A percentile compares a stretch with the other conserved stretches of the same genome.
Conservation (phyloP, 2,329 filamentous ascomycete species). For the Fusarium gaditjirri region DNA sequence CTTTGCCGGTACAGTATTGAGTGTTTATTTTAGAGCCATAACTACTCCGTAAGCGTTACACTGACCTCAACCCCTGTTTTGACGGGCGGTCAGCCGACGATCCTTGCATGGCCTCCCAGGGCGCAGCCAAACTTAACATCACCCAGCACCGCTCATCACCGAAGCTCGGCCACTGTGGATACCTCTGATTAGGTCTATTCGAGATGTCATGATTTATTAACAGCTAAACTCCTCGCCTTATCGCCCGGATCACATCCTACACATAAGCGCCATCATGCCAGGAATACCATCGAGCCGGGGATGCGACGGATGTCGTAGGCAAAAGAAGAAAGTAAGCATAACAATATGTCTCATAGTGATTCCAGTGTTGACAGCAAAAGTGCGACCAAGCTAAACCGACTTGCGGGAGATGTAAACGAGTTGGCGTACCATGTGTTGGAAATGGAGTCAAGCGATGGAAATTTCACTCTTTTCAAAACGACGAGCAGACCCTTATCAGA, state of each 20-base stretch:
- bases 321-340: constrained; percentile 34
- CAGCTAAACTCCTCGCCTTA: not conserved
- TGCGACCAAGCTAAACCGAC: constrained; percentile 28
- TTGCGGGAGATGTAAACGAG: constrained; percentile 35
- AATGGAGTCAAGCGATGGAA: constrained; percentile 38
- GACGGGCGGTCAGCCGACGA: not conserved
- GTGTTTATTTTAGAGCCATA: not conserved
- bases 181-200: not conserved
- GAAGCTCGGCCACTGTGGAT: not conserved
- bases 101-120: not conserved
- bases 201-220: not conserved
- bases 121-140: not conserved
- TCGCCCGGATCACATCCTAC: not conserved
- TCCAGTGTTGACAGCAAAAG: not conserved
- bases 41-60: too few species aligned
- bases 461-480: constrained; percentile 17
- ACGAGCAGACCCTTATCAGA: not conserved
- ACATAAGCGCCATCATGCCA: constrained; percentile 5
- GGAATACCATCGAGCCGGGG: constrained; percentile 30
- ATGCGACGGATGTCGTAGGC: constrained; percentile 30
- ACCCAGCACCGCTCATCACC: not conserved
- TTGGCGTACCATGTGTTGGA: constrained; percentile 25
- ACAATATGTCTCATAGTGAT: not conserved
- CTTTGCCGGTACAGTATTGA: not conserved
- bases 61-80: not conserved